A percentile compares a stretch with the other conserved stretches of the same genome.
Conservation (phyloP, 331 rosid species). For the Pyracantha coccinea region DNA sequence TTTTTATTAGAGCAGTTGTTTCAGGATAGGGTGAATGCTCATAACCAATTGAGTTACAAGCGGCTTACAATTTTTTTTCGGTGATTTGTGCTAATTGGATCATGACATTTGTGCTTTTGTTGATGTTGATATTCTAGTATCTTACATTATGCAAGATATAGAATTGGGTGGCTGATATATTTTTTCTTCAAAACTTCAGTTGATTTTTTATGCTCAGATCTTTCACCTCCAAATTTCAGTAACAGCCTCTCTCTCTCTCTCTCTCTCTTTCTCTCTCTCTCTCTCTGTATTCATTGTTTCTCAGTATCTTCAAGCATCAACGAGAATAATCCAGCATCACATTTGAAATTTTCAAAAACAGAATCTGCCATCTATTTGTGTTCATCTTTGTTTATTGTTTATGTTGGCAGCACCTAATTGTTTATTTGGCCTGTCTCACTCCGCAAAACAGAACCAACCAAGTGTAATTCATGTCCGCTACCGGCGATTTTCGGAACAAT, state of each 20-base stretch:
- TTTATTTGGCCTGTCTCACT: constrained; percentile 25
- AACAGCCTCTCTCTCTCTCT: neutral
- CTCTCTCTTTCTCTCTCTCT: neutral
- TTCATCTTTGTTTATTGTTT: constrained; percentile 7
- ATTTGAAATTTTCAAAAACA: constrained; percentile 26
- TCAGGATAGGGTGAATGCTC: too few relatives aligned
- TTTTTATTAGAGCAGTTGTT: neutral
- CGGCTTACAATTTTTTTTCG: neutral
- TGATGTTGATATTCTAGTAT: neutral
- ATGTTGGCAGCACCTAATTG: constrained; percentile 34
- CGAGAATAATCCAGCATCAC: neutral
- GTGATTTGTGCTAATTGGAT: neutral
- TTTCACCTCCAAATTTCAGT: neutral
- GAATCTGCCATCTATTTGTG: constrained; percentile 22
- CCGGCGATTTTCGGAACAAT: constrained; percentile 30
- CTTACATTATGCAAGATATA: neutral
- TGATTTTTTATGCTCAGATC: neutral
- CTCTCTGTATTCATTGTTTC: neutral
- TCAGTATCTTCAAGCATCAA: constrained; percentile 1
- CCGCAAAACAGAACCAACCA: constrained; percentile 23
- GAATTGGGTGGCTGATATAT: neutral
- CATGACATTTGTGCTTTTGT: neutral
- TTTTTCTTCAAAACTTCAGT: neutral
- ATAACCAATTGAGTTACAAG: too few relatives aligned
- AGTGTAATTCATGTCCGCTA: constrained; percentile 37